phyloP scores from a whole-genome alignment of 2,329 filamentous ascomycete species.

The Colletotrichum melonis region DNA sequence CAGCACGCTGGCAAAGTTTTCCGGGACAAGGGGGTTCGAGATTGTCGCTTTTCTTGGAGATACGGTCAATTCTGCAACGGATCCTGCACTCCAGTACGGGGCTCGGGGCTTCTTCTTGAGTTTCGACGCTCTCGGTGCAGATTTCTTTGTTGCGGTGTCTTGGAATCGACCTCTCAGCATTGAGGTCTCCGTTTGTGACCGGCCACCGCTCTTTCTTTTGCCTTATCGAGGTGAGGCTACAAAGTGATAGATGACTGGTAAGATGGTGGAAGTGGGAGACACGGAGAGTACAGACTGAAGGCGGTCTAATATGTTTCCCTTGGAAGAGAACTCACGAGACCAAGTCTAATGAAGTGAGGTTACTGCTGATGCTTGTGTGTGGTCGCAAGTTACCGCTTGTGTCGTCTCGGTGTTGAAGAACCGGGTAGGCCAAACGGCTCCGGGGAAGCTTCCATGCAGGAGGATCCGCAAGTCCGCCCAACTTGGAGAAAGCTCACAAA shows the following conservation, averaged over 20 bases:
- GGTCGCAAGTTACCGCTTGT: slow-evolving; percentile 26
- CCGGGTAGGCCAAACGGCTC: slow-evolving; percentile 39
- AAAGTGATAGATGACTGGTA: slow-evolving; percentile 53
- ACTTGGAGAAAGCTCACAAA: background rate
- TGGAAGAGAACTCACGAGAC: background rate
- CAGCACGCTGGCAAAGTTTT: slow-evolving; percentile 41
- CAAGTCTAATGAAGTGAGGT: slow-evolving; percentile 1
- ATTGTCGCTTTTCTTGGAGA: slow-evolving; percentile 47
- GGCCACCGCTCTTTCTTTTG: slow-evolving; percentile 61
- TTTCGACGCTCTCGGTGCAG: slow-evolving; percentile 54
- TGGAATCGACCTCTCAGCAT: slow-evolving; percentile 59
- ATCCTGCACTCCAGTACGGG: slow-evolving; percentile 26
- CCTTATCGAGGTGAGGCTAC: slow-evolving; percentile 50
- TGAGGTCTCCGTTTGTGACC: slow-evolving; percentile 58
- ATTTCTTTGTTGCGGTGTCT: slow-evolving; percentile 61
- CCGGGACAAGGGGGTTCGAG: slow-evolving; percentile 43
- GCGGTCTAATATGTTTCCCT: slow-evolving; percentile 20
- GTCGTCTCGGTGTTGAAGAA: slow-evolving; percentile 35
- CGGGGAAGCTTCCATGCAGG: slow-evolving; percentile 35
- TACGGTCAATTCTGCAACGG: slow-evolving; percentile 21
- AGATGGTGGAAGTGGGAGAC: slow-evolving; percentile 29
- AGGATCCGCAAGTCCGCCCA: slow-evolving; percentile 24
- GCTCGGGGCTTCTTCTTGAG: slow-evolving; percentile 13
- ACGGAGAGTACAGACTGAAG: slow-evolving; percentile 23
- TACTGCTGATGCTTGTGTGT: slow-evolving; percentile 5